Percentiles rank a stretch among this genome's conserved stretches.
phyloP scores from a whole-genome alignment of 2,329 filamentous ascomycete species.

The Colletotrichum sp. region DNA sequence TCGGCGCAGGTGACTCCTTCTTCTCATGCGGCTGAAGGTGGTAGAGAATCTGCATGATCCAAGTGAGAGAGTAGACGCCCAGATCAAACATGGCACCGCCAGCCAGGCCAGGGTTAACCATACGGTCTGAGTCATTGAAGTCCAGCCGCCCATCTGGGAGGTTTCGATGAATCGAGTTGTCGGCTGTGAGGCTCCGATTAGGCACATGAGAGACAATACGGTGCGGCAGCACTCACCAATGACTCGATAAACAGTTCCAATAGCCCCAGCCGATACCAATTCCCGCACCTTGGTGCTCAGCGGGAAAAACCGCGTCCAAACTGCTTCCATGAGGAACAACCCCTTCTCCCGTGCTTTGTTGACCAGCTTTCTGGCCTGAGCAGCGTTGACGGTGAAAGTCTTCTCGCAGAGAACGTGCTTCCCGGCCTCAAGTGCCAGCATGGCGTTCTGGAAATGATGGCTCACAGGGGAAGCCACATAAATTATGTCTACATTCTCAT shows the following conservation, averaged over 20 bases:
- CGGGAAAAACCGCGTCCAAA: conserved; percentile 91
- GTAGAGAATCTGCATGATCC: conserved; percentile 89
- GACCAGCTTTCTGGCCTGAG: conserved; percentile 75
- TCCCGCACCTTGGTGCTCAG: conserved; percentile 78
- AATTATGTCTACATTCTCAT: conserved; percentile 81
- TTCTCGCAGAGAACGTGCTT: conserved; percentile 94
- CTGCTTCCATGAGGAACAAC: conserved; percentile 82
- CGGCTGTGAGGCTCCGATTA: not conserved
- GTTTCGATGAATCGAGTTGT: conserved; percentile 25
- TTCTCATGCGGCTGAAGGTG: conserved; percentile 73
- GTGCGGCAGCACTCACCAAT: conserved; percentile 46
- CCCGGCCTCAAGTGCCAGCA: conserved; percentile 79
- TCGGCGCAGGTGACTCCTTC: conserved; percentile 72
- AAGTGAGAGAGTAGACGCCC: conserved; percentile 87
- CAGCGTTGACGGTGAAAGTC: conserved; percentile 82
- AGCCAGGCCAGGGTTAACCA: conserved; percentile 82
- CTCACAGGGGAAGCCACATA: conserved; percentile 92
- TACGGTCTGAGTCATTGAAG: conserved; percentile 69
- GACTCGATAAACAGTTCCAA: conserved; percentile 67
- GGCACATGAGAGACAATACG: conserved; percentile 15
- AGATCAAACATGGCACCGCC: conserved; percentile 84
- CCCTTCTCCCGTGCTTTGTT: conserved; percentile 75
- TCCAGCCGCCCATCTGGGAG: conserved; percentile 39
- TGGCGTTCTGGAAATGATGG: conserved; percentile 90
- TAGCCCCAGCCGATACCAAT: conserved; percentile 59